A percentile compares a stretch with the other conserved stretches of the same genome.
Evolutionary conservation across 1,139 yeast species (phyloP).

Genomic region (Zhuliangozyma parablackwelliae): DNA sequence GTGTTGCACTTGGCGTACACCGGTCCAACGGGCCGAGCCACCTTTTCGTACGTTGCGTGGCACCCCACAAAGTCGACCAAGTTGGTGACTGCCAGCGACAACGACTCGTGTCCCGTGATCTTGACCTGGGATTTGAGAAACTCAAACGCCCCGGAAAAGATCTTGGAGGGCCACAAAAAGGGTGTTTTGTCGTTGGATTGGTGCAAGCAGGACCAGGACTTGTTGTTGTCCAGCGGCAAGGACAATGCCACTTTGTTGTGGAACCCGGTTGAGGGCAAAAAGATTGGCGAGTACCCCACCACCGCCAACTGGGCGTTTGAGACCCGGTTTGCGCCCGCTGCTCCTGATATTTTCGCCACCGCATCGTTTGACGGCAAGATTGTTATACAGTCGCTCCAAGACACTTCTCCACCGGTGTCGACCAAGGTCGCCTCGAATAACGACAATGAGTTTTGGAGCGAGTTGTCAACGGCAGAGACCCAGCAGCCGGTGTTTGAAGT

Average conservation of each 20-base stretch:
- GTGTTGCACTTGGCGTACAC: constrained; percentile 75
- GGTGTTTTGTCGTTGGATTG: constrained; percentile 91
- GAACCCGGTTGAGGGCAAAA: constrained; percentile 75
- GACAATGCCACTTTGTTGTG: constrained; percentile 85
- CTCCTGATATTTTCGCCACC: constrained; percentile 89
- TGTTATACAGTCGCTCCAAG: constrained; percentile 81
- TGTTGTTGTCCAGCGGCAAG: constrained; percentile 84
- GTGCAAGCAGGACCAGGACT: constrained; percentile 78
- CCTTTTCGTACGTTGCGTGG: constrained; percentile 75
- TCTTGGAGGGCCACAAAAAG: constrained; percentile 76
- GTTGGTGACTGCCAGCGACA: constrained; percentile 81
- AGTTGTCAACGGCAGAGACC: constrained; percentile 66
- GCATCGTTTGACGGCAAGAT: constrained; percentile 92
- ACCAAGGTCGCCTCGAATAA: constrained; percentile 44
- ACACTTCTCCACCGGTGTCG: constrained; percentile 56
- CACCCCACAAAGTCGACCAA: constrained; percentile 81
- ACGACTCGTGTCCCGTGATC: constrained; percentile 76
- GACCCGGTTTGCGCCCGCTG: constrained; percentile 77
- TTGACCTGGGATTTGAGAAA: constrained; percentile 93
- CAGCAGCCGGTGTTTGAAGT: constrained; percentile 66
- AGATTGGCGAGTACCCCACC: constrained; percentile 84
- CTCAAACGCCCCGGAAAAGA: constrained; percentile 78
- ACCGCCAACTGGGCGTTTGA: constrained; percentile 93
- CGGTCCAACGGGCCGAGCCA: constrained; percentile 53
- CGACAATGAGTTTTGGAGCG: constrained; percentile 77